Evolutionary conservation across 1,284 basidiomycete species (phyloP), one percentile per base, ranked within the genome.

Genomic region (Xanthoconium separans): DNA sequence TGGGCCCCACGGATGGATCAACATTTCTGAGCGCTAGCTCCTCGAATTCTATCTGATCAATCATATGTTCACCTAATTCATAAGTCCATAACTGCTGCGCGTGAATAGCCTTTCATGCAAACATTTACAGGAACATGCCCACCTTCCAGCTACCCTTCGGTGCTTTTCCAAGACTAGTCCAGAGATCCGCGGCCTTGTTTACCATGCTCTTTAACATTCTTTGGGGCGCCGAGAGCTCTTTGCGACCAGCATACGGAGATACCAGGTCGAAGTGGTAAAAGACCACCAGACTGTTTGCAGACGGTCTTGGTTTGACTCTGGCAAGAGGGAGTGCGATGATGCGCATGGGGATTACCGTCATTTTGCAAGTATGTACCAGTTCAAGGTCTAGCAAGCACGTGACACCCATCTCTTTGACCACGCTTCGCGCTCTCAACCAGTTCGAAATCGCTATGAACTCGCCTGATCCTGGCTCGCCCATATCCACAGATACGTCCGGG

Each of bases 21-120:
- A 91, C 72, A 33, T 79, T 77, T 65, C 87, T 86, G 58, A 91
- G 73, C 15, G 83, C 82, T 43, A 87, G 75, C 65, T 91, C 88
- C 66, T 91, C 89, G 59, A 89, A 91, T 49, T 89, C 89, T 55
- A 90, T 75, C 22, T 80, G 76, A 66, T 90, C 85, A 27, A 85
- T 73, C 3, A 89, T 64, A 11, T 80, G 80, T 72, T 89, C 84
- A 31, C 88, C 89, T 41, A 77, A 73, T 56, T 78, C 71, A 64
- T 82, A 87, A 11, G 80, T 71, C 65, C 76, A 82, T 30, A 82
- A 68, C 87, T 89, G 57, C 27, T 42, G 51, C 45, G 33, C 22
- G 44, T 66, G 41, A 51, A 48, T 37, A 16, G 22, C 33, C 33
- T 3, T 42, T 22, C 39, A 44, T 31, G 20, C 33, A 45, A 36